Base-by-base conservation (phyloP, 352 stramenopile genomes). In the Phytophthora hybrid region DNA sequence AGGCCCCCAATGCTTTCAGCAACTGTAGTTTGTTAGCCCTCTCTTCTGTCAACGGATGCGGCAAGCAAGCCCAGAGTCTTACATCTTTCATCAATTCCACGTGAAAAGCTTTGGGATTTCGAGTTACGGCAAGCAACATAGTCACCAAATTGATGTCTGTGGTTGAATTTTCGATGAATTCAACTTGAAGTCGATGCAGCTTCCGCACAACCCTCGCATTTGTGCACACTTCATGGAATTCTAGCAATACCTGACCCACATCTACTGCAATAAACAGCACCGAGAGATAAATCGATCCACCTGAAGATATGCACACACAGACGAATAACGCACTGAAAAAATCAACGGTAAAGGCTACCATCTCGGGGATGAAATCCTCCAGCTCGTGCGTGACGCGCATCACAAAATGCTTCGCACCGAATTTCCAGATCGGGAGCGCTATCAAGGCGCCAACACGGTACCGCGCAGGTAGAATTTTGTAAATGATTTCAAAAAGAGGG, bases 251-350 rank as follows among this genome's bases (percentile, higher is more conserved):
- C 14, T 66, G 56, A 3, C n/a, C 46, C 23, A 72, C 14, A 57
- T 61, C 62, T 29, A 23, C 47, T 11, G 34, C 39, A 18, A 72
- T 61, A 44, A 67, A 53, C 16, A 72, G 16, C n/a, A 56, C 19
- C 3, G 65, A 59, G 7, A 72, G 58, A 23, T 41, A 18, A 18
- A 59, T 32, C 7, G 58, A 69, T 16, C 46, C 54, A 6, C 58
- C 32, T 19, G 52, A 69, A 8, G 51, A 71, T 31, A 73, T 71
- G 52, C 69, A 76, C 39, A 69, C 69, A 8, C 51, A 68, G 9
- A 71, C 59, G 6, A 69, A 55, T 5, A 77, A 59, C 21, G 54
- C 29, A 55, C 68, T 63, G 37, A 77, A 77, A 21, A 74, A 65
- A 26, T 70, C 65, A 2, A 77, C 59, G 1, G 59, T 69, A 59